Evolutionary conservation across 2,329 filamentous ascomycete genomes (phyloP).

Genomic region (Sordariomycetes sp.): DNA sequence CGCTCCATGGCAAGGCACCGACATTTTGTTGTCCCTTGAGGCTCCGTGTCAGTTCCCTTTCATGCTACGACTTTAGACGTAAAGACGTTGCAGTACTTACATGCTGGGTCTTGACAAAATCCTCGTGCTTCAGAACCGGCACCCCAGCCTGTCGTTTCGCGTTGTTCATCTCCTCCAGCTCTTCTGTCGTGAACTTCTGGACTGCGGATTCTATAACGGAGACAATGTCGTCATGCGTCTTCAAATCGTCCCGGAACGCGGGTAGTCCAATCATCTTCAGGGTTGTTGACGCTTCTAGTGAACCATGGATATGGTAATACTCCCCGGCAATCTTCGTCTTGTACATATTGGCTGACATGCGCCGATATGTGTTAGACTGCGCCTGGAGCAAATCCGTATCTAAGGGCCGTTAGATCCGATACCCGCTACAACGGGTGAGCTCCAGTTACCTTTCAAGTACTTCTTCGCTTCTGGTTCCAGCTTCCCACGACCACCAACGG

Average conservation of each 20-base stretch:
- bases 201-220: slow-evolving; percentile 49
- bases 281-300: slow-evolving; percentile 59
- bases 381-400: slow-evolving; percentile 60
- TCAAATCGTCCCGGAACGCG: slow-evolving; percentile 48
- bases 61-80: neutral
- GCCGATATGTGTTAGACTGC: slow-evolving; percentile 60
- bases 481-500: slow-evolving; percentile 25
- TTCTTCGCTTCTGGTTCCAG: slow-evolving; percentile 20
- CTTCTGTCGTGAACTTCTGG: slow-evolving; percentile 37
- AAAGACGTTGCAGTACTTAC: slow-evolving; percentile 6
- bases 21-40: neutral
- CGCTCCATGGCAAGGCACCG: neutral
- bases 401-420: slow-evolving; percentile 22
- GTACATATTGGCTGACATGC: slow-evolving; percentile 64
- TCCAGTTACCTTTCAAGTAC: neutral
- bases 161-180: slow-evolving; percentile 49
- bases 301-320: slow-evolving; percentile 69
- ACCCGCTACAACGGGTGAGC: neutral
- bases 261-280: slow-evolving; percentile 61
- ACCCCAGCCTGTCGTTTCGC: slow-evolving; percentile 48
- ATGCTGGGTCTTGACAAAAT: slow-evolving; percentile 43
- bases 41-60: neutral
- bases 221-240: slow-evolving; percentile 48
- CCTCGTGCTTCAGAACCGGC: slow-evolving; percentile 45
- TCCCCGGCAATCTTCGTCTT: slow-evolving; percentile 48